Percentiles rank a stretch among this genome's conserved stretches.
Evolutionary conservation across 2,329 filamentous ascomycete genomes (phyloP).

Genomic region (Pseudogymnoascus sp.): DNA sequence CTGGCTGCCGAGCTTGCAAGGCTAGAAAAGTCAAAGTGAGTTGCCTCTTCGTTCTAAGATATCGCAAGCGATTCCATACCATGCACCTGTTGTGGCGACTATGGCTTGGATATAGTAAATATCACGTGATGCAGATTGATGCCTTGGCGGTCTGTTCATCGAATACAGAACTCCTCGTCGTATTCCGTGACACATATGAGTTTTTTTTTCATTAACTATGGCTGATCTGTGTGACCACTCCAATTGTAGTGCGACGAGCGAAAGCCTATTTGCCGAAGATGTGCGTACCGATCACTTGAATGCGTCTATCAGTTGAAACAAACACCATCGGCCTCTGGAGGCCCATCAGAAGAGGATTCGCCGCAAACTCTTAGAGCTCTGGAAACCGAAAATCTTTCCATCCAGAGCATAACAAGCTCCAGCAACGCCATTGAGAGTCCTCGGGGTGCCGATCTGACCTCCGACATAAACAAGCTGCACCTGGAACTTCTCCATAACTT

Average conservation of each 20-base stretch:
- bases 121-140: not conserved
- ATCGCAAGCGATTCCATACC: not conserved
- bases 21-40: conserved; percentile 35
- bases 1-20: conserved; percentile 35
- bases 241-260: conserved; percentile 34
- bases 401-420: not conserved
- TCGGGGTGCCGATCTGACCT: not conserved
- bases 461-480: conserved; percentile 34
- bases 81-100: not conserved
- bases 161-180: not conserved
- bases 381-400: not conserved
- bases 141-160: not conserved
- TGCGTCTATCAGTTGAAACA: conserved; percentile 30
- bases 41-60: not conserved
- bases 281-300: conserved; percentile 33
- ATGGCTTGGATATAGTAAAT: not conserved
- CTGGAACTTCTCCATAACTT: conserved; percentile 49
- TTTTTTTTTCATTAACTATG: not conserved
- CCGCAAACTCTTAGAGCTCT: not conserved
- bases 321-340: conserved; percentile 11
- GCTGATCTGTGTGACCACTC: not conserved
- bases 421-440: not conserved
- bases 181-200: not conserved
- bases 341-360: conserved; percentile 11
- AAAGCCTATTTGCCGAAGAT: conserved; percentile 34